Evolutionary conservation across 2,329 filamentous ascomycete species (phyloP).

Genomic region (Blastomyces percursus): DNA sequence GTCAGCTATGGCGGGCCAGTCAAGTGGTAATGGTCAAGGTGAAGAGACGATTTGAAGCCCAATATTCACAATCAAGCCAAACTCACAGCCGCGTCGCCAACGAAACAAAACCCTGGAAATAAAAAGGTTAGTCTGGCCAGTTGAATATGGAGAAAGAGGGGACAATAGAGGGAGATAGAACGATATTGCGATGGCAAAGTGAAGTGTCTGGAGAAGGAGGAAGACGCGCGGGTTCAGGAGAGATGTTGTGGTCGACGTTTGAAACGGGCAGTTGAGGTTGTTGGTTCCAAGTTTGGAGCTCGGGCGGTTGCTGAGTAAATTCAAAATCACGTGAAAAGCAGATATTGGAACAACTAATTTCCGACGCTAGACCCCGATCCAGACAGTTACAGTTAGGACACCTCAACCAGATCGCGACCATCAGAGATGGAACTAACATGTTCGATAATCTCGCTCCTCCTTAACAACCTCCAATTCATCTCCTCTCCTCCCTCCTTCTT

Average conservation of each 20-base stretch:
- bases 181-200: not conserved
- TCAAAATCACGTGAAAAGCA: not conserved
- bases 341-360: not conserved
- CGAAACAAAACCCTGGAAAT: not conserved
- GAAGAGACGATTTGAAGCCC: not conserved
- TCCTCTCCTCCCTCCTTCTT: not conserved
- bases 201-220: not conserved
- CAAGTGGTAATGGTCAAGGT: not conserved
- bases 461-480: not conserved
- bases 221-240: not conserved
- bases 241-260: not conserved
- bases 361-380: conserved; percentile 3
- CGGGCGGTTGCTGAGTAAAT: not conserved
- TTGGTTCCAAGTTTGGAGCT: not conserved
- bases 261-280: not conserved
- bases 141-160: not conserved
- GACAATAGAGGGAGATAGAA: not conserved
- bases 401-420: conserved; percentile 3
- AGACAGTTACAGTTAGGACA: conserved; percentile 7
- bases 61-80: conserved; percentile 2
- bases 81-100: conserved; percentile 4
- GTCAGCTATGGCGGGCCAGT: not conserved
- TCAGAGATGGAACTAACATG: not conserved
- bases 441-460: not conserved
- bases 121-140: not conserved